phyloP scores from a whole-genome alignment of 192 early-diverging fungal species.

The Funneliformis mosseae region DNA sequence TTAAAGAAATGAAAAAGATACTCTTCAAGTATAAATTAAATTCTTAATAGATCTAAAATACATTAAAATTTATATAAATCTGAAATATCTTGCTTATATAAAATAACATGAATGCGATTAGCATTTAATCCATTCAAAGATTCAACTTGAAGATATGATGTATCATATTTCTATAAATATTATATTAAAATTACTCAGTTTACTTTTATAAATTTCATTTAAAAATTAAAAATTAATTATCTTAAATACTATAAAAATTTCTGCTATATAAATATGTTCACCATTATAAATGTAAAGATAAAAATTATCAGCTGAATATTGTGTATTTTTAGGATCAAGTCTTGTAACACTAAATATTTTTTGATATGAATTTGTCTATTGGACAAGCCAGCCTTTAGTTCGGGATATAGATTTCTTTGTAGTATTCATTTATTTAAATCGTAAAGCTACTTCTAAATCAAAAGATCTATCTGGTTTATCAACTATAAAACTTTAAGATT shows the following conservation, averaged over 20 bases:
- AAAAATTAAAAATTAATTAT: too few species aligned
- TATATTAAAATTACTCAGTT: not conserved
- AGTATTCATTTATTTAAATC: not conserved
- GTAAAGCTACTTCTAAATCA: slow-evolving; percentile 1
- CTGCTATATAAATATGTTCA: not conserved
- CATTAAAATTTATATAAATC: not conserved
- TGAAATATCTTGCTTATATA: slow-evolving; percentile 6
- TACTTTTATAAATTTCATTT: not conserved
- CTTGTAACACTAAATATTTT: not conserved
- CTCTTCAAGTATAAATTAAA: not conserved
- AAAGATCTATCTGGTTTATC: not conserved
- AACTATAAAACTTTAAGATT: not conserved
- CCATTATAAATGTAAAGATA: too few species aligned
- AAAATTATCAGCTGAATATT: too few species aligned
- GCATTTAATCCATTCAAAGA: slow-evolving; percentile 4
- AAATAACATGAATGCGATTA: not conserved
- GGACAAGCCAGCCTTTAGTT: not conserved
- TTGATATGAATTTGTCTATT: not conserved
- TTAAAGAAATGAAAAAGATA: not conserved
- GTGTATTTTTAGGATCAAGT: not conserved
- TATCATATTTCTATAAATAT: not conserved
- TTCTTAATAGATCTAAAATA: not conserved
- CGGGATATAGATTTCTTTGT: not conserved
- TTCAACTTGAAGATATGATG: not conserved
- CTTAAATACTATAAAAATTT: not conserved